These are phyloP conservation scores for Globisporangium perplexum DNA, from an alignment of 352 stramenopile genomes.

Conservation along the genomic window DNA sequence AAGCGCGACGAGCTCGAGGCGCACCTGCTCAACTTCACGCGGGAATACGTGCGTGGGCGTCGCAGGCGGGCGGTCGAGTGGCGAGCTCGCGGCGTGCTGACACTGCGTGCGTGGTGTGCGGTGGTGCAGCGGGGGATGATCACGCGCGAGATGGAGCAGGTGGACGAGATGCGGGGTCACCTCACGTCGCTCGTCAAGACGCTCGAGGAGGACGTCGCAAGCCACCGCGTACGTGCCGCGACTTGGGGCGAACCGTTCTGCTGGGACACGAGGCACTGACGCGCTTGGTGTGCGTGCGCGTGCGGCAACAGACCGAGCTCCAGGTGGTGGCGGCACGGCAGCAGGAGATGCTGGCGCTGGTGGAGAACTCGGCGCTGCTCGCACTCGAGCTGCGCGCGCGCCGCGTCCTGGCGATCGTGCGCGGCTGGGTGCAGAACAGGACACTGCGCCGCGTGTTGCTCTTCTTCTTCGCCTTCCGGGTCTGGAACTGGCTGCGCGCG, in stretches of 20 bases:
- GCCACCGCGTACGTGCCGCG: slow-evolving; percentile 34
- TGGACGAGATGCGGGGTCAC: slow-evolving; percentile 45
- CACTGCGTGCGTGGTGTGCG: not conserved
- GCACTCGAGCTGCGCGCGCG: slow-evolving; percentile 29
- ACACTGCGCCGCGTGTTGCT: slow-evolving; percentile 47
- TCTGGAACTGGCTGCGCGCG: slow-evolving; percentile 47
- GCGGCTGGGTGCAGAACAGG: slow-evolving; percentile 39
- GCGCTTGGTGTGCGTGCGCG: not conserved
- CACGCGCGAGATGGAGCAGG: slow-evolving; percentile 38
- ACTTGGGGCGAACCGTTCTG: not conserved
- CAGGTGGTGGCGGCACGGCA: slow-evolving; percentile 33
- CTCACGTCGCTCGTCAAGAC: slow-evolving; percentile 53
- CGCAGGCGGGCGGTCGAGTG: not conserved
- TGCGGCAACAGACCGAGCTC: slow-evolving; percentile 34
- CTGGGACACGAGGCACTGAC: no score
- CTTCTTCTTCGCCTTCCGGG: slow-evolving; percentile 33
- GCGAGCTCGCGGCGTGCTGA: not conserved
- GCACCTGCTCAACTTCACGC: slow-evolving; percentile 56
- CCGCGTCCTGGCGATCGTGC: slow-evolving; percentile 30
- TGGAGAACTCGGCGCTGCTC: slow-evolving; percentile 43
- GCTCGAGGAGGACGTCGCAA: slow-evolving; percentile 51
- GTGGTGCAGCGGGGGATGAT: slow-evolving; percentile 34
- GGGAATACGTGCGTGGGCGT: slow-evolving; percentile 34
- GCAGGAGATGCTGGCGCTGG: slow-evolving; percentile 25
- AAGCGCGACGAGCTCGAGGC: slow-evolving; percentile 63